These are phyloP conservation scores for Gymnopus androsaceus DNA, from an alignment of 1,284 basidiomycete species.

Conservation along the genomic window DNA sequence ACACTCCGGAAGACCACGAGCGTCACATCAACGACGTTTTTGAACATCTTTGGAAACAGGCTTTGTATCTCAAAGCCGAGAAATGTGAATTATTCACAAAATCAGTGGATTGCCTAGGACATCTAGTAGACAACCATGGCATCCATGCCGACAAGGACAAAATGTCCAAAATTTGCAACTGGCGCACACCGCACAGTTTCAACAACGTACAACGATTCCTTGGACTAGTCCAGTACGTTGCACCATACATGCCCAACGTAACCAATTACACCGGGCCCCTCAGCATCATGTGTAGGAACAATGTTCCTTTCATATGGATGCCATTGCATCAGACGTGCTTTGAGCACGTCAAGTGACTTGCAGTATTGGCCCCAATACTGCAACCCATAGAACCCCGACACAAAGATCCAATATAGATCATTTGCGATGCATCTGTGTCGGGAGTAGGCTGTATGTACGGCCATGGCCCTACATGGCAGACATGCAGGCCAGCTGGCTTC, in stretches of 20 bases:
- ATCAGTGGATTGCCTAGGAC: conserved; percentile 19
- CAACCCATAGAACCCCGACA: conserved; percentile 6
- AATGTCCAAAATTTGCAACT: conserved; percentile 21
- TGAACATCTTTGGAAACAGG: conserved; percentile 19
- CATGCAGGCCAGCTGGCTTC: conserved; percentile 29
- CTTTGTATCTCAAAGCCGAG: conserved; percentile 29
- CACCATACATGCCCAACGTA: conserved; percentile 27
- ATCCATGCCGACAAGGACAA: conserved; percentile 25
- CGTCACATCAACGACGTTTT: conserved; percentile 19
- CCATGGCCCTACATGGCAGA: too few relatives aligned
- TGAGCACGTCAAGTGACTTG: conserved; percentile 10
- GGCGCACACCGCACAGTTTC: conserved; percentile 24
- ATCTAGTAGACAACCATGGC: conserved; percentile 24
- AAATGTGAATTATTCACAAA: conserved; percentile 25
- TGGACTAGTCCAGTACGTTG: conserved; percentile 26
- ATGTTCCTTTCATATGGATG: conserved; percentile 20
- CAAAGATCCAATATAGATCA: conserved; percentile 41
- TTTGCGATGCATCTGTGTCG: conserved; percentile 35
- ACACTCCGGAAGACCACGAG: conserved; percentile 31
- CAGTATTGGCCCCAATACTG: conserved; percentile 8
- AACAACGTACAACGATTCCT: conserved; percentile 25
- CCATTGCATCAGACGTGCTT: conserved; percentile 16
- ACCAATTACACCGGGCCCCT: conserved; percentile 22
- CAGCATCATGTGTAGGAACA: conserved; percentile 16
- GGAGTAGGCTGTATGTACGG: conserved; percentile 8